Evolutionary conservation across 129 eudicot genomes (phyloP), one percentile per base, ranked within the genome.

Genomic region (Centrapalus pauciflorus): DNA sequence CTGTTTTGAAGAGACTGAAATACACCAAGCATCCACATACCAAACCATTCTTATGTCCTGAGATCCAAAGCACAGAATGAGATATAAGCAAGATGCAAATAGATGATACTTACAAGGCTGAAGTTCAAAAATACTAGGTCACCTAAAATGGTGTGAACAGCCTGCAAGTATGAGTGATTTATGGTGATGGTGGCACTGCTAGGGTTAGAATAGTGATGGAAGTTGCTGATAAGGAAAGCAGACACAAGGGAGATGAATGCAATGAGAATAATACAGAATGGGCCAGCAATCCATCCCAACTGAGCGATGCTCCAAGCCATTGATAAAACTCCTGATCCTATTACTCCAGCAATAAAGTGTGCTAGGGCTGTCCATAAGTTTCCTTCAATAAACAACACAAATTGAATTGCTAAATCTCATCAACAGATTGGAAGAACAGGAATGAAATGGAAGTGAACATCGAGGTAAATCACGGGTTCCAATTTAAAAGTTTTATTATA

Each of bases 251-350:
- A 49, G 58, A 87, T 66, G 24, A 71, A 66, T 16, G 88, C 96
- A 35, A 87, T 81, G 23, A 72, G 40, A 3, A 91, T 23, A 74
- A 87, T 51, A 45, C 78, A 60, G 7, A 83, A 28, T 12, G 98
- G 96, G 58, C 94, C 98, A 13, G 95, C 96, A 74, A 91, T 68
- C 96, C 98, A 91, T 19, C 98, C 98, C 0, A 91, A 85, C 73
- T 78, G 88, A 2, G 96, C 81, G 85, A 85, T 56, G 54, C 96
- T 83, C 96, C 98, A 91, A 35, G 96, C 94, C 41, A 87, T 64
- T 14, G 98, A 82, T 40, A 91, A 77, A n/a, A 91, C 88, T 27
- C 98, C 98, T 12, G 98, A 82, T 11, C 98, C 98, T 12, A 91
- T 83, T 38, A 83, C 90, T 43, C 83, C 96, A n/a, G 96, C 84